These are phyloP conservation scores for Fusarium sp. DNA, from an alignment of 2,329 filamentous ascomycete genomes.

Conservation along the genomic window DNA sequence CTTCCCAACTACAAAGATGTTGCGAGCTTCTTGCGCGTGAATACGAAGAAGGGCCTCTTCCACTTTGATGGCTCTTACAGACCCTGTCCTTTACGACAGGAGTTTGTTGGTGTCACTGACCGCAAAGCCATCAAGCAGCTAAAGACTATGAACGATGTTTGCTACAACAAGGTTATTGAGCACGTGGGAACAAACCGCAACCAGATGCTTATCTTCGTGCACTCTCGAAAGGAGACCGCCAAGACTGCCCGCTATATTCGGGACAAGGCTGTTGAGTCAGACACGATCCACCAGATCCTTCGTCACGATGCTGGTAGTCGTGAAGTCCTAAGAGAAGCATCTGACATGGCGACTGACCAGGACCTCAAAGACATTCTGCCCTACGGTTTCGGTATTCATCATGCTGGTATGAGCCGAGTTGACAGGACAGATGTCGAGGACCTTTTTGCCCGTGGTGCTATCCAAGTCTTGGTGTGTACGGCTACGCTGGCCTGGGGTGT, in stretches of 20 bases:
- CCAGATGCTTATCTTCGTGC: conserved; percentile 99
- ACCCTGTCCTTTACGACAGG: conserved; percentile 93
- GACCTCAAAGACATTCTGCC: conserved; percentile 95
- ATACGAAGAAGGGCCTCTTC: conserved; percentile 87
- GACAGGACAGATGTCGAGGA: conserved; percentile 97
- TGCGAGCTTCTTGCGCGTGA: conserved; percentile 92
- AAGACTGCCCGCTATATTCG: conserved; percentile 97
- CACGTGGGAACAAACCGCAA: conserved; percentile 94
- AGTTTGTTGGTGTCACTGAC: conserved; percentile 97
- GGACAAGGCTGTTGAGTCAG: conserved; percentile 96
- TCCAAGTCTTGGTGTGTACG: conserved; percentile 96
- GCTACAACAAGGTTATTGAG: conserved; percentile 96
- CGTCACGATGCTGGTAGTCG: conserved; percentile 92
- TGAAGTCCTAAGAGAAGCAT: conserved; percentile 88
- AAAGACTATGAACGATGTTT: conserved; percentile 99
- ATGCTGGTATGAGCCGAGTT: conserved; percentile 95
- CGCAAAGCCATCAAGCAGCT: conserved; percentile 99
- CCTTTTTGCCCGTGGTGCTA: conserved; percentile 88
- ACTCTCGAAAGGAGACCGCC: conserved; percentile 97
- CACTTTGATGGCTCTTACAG: conserved; percentile 96
- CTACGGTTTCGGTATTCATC: conserved; percentile 98
- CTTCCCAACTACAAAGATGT: conserved; percentile 97
- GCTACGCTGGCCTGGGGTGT: conserved; percentile 99
- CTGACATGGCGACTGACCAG: conserved; percentile 83
- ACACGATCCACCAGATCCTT: conserved; percentile 96